These are phyloP conservation scores for Ballota nigra DNA, from an alignment of 257 asterid species.

Conservation along the genomic window DNA sequence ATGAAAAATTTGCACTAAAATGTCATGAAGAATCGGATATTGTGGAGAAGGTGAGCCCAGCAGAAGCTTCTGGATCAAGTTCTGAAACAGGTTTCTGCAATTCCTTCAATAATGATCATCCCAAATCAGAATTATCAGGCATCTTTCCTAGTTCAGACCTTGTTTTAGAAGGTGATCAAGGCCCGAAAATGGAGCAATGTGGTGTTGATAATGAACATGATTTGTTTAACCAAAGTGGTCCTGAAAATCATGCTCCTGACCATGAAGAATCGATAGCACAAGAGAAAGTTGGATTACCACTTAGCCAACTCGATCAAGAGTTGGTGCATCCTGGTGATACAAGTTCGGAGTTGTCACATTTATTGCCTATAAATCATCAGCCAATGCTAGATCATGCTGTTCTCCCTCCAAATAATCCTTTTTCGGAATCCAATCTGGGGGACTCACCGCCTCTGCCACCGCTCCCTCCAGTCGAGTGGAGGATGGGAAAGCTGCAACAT, in stretches of 20 bases:
- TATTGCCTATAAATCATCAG: conserved; percentile 24
- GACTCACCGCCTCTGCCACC: conserved; percentile 93
- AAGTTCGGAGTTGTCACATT: conserved; percentile 31
- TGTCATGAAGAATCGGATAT: conserved; percentile 28
- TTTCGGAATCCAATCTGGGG: conserved; percentile 38
- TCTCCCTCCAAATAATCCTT: conserved; percentile 34
- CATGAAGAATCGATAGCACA: conserved; percentile 26
- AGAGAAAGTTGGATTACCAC: conserved; percentile 29
- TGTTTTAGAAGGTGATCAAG: conserved; percentile 29
- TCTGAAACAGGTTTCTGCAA: conserved; percentile 23
- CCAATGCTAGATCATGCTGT: conserved; percentile 30
- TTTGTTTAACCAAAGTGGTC: conserved; percentile 22
- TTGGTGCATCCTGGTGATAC: conserved; percentile 21
- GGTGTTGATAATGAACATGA: conserved; percentile 34
- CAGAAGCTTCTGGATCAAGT: conserved; percentile 33
- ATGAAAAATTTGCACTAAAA: conserved; percentile 21
- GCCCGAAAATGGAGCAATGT: conserved; percentile 26
- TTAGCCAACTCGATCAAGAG: conserved; percentile 32
- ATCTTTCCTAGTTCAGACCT: conserved; percentile 22
- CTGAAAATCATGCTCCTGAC: conserved; percentile 22
- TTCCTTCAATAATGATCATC: conserved; percentile 23
- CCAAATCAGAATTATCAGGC: conserved; percentile 34
- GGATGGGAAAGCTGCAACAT: conserved; percentile 60
- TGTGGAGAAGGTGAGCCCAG: conserved; percentile 34
- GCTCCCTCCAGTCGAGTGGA: conserved; percentile 97